Conservation (phyloP, 23 red algal genomes). For the Gracilaria gracilis region DNA sequence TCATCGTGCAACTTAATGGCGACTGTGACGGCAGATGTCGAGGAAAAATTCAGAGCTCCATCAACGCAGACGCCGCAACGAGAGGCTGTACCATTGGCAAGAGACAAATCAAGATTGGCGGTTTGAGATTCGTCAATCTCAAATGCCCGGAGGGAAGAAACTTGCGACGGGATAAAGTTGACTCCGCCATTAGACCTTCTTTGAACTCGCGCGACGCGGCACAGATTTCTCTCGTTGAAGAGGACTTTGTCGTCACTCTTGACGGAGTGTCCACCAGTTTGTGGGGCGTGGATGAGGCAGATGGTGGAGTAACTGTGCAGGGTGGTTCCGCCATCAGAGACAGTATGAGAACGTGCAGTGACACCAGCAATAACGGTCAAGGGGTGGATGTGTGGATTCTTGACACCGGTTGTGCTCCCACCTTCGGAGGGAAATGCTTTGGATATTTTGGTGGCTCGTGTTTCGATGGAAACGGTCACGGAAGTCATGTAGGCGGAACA, state of each 20-base stretch:
- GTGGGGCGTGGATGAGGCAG: conserved; percentile 49
- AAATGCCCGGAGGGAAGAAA: not conserved
- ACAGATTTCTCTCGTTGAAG: conserved; percentile 8
- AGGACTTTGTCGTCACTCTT: conserved; percentile 28
- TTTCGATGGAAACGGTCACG: conserved; percentile 41
- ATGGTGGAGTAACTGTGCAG: conserved; percentile 19
- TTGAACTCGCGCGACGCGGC: not conserved
- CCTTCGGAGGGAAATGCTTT: conserved; percentile 5
- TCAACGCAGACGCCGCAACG: not conserved
- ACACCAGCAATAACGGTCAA: conserved; percentile 28
- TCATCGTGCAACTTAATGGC: conserved; percentile 26
- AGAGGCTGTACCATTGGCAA: not conserved
- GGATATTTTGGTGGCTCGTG: conserved; percentile 44
- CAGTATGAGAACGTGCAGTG: conserved; percentile 28
- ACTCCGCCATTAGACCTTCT: not conserved
- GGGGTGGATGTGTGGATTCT: conserved; percentile 42
- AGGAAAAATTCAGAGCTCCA: not conserved
- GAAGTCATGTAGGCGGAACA: conserved; percentile 38
- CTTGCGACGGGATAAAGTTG: not conserved
- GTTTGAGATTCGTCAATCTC: not conserved
- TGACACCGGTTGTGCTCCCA: conserved; percentile 49
- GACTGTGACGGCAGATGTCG: not conserved
- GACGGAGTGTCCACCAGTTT: not conserved
- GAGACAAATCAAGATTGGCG: not conserved
- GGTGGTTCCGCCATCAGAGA: not conserved